These are phyloP conservation scores for Colletotrichum simmondsii DNA, from an alignment of 2,329 filamentous ascomycete genomes.

Conservation along the genomic window DNA sequence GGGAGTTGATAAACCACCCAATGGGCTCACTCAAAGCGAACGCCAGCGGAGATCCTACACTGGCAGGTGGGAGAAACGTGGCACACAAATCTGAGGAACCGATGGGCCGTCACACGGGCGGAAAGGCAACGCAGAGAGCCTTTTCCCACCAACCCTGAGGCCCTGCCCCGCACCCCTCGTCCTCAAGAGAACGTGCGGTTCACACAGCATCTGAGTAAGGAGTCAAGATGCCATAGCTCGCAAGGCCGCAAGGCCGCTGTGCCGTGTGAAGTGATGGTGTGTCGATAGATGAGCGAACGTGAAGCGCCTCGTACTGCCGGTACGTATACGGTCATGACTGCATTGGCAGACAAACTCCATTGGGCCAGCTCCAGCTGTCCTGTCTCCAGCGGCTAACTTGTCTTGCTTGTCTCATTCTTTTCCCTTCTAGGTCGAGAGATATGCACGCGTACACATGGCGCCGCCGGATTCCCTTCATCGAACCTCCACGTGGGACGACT, in stretches of 20 bases:
- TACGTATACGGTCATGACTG: neutral
- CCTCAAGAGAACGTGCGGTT: neutral
- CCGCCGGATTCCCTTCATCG: conserved; percentile 21
- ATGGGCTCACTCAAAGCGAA: neutral
- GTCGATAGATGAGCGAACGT: neutral
- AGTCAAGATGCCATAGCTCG: neutral
- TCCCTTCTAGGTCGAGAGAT: neutral
- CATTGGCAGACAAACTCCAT: neutral
- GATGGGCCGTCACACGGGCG: conserved; percentile 29
- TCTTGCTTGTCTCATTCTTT: conserved; percentile 6
- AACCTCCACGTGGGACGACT: conserved; percentile 31
- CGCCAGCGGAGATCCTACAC: conserved; percentile 30
- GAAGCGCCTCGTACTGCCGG: neutral
- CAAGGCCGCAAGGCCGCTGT: neutral
- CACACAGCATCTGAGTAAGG: neutral
- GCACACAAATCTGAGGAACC: conserved; percentile 33
- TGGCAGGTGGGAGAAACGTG: conserved; percentile 35
- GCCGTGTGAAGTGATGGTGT: neutral
- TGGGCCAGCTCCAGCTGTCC: neutral
- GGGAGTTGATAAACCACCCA: conserved; percentile 6
- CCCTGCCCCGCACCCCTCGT: conserved; percentile 5
- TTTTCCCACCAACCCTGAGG: conserved; percentile 23
- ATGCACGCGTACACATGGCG: conserved; percentile 6
- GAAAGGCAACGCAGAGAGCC: conserved; percentile 21
- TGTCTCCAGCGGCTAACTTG: neutral